Base-by-base conservation (phyloP, 2,329 filamentous ascomycete species). In the Aspergillus pseudotamarii region DNA sequence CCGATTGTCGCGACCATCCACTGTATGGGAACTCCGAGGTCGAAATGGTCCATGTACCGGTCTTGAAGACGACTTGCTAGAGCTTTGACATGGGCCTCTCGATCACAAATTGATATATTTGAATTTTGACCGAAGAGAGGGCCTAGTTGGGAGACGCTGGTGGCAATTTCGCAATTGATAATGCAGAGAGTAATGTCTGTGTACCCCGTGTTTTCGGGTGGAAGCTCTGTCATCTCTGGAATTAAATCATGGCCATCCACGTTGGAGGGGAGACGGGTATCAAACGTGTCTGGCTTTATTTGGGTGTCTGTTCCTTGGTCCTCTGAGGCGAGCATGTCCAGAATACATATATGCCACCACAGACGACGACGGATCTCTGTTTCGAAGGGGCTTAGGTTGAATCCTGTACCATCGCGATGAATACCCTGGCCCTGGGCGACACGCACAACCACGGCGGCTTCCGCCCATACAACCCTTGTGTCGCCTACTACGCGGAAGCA, bases 1-100 rank as follows among this genome's bases (percentile, higher is more conserved):
- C 86, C 82, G 19, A 89, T 82, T 36, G 87, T 87, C 6, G 85
- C 86, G 0, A 83, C 85, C 26, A 89, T 82, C 86, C 87, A 89
- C 65, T 85, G 86, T 2, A 90, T 73, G 0, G 81, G 76, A 58
- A 81, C 76, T 19, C 59, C 69, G 28, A 78, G 70, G 32, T 79
- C 68, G 38, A 79, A 76, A 57, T 82, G 74, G 4, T 62, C 38
- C n/a, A 73, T 53, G 36, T 69, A 72, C n/a, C 62, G 45, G 6
- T 61, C 57, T n/a, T 72, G 63, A 10, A 72, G 62, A n/a, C 62
- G 59, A 4, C 73, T 69, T 58, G 74, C 72, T 10, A 79, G 21
- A 36, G 70, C 58, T 43, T 68, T 66, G 36, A 77, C 68, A 9
- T 69, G 34, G 11, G 50, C 64, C 32, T 75, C 70, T 50, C 55